phyloP scores from a whole-genome alignment of 2,329 filamentous ascomycete genomes.

The Alternaria arbusti region DNA sequence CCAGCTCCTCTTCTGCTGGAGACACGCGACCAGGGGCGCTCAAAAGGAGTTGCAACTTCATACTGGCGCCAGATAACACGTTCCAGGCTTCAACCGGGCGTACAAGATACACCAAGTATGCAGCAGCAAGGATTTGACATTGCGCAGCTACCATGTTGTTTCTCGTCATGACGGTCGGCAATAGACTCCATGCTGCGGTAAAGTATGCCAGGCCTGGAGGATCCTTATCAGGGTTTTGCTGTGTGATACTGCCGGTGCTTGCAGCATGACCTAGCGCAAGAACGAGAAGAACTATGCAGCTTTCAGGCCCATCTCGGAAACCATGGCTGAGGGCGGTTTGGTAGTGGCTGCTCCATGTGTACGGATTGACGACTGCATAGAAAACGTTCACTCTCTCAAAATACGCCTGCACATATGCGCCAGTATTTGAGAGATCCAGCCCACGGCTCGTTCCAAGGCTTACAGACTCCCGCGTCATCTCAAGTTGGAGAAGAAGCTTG shows the following conservation, averaged over 20 bases:
- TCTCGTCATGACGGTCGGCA: conserved; percentile 79
- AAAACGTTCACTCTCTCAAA: conserved; percentile 83
- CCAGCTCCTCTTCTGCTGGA: conserved; percentile 72
- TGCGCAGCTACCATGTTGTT: conserved; percentile 81
- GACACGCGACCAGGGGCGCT: conserved; percentile 76
- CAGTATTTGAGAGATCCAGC: conserved; percentile 75
- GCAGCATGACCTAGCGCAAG: conserved; percentile 79
- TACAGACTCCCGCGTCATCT: conserved; percentile 80
- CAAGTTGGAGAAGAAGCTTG: conserved; percentile 79
- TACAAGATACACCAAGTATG: conserved; percentile 83
- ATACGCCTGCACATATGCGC: conserved; percentile 77
- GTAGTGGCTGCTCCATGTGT: conserved; percentile 79
- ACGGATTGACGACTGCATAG: conserved; percentile 85
- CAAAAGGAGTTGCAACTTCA: conserved; percentile 79
- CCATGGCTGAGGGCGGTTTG: conserved; percentile 75
- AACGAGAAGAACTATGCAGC: conserved; percentile 81
- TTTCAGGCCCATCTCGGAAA: conserved; percentile 80
- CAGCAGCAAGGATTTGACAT: conserved; percentile 79
- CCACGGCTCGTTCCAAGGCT: conserved; percentile 64
- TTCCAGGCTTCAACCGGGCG: conserved; percentile 85
- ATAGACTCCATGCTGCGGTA: conserved; percentile 76
- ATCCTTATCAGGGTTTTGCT: conserved; percentile 71
- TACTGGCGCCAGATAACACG: conserved; percentile 77
- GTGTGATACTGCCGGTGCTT: conserved; percentile 76
- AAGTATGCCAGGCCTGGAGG: conserved; percentile 81